Percentiles rank a stretch among this genome's conserved stretches.
phyloP scores from a whole-genome alignment of 202 grass and related monocot species.

The Schoenoplectus triqueter region DNA sequence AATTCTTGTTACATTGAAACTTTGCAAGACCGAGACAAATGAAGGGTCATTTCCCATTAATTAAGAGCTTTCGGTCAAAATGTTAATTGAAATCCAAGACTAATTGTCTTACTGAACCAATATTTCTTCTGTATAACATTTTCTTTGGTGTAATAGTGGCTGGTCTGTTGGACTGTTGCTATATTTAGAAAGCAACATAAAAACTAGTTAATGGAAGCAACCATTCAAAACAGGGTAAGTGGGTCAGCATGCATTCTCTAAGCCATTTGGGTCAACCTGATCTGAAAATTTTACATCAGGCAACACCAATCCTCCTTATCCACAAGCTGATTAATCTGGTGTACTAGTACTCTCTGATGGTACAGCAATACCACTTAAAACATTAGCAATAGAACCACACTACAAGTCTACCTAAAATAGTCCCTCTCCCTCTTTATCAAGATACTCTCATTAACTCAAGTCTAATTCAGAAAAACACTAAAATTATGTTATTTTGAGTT shows the following conservation, averaged over 20 bases:
- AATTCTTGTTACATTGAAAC: neutral
- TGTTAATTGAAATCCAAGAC: neutral
- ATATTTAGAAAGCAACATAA: neutral
- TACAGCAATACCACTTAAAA: neutral
- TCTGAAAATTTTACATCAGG: neutral
- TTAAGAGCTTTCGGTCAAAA: no score
- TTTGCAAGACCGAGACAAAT: neutral
- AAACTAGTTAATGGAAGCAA: neutral
- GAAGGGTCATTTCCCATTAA: neutral
- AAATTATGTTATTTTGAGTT: no score
- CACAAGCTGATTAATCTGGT: neutral
- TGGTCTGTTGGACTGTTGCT: neutral
- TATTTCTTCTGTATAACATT: neutral
- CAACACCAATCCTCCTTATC: neutral
- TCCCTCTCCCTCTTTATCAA: no score
- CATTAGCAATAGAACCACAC: neutral
- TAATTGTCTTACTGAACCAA: neutral
- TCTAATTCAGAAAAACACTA: no score
- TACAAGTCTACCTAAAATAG: neutral
- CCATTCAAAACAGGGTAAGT: neutral
- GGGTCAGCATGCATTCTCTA: no score
- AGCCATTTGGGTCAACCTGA: neutral
- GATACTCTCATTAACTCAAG: no score
- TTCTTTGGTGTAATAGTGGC: neutral
- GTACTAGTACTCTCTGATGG: neutral